Conservation (phyloP, 2,329 filamentous ascomycete species). For the Reticulascus tulasneorum region DNA sequence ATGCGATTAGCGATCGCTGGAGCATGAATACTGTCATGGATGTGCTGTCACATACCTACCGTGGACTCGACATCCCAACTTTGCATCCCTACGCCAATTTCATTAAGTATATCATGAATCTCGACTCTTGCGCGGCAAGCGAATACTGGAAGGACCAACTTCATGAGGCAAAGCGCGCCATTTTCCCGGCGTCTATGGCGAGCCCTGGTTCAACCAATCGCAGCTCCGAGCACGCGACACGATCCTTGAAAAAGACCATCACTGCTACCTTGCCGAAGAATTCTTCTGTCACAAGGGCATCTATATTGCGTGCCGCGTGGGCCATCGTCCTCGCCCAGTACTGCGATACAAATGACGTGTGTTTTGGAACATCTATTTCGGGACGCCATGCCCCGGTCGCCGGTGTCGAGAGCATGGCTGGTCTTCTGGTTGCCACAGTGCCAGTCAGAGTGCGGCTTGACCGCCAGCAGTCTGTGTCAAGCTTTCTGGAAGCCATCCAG, state of each 20-base stretch:
- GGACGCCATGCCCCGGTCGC: conserved; percentile 15
- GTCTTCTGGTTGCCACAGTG: conserved; percentile 16
- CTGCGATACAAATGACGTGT: conserved; percentile 28
- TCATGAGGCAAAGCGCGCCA: conserved; percentile 20
- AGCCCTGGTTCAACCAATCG: conserved; percentile 17
- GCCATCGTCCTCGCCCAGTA: conserved; percentile 32
- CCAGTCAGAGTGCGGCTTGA: conserved; percentile 19
- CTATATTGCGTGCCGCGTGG: conserved; percentile 37
- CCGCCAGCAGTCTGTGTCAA: conserved; percentile 10
- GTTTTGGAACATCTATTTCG: conserved; percentile 35
- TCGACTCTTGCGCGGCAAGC: conserved; percentile 15
- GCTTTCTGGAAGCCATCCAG: conserved; percentile 19
- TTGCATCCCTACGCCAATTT: conserved; percentile 17
- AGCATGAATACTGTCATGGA: not conserved
- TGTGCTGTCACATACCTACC: not conserved
- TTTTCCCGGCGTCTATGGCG: conserved; percentile 22
- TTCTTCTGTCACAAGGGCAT: conserved; percentile 22
- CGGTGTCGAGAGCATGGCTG: conserved; percentile 21
- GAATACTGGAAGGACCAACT: conserved; percentile 23
- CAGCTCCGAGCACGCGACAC: too few relatives aligned
- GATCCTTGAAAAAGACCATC: too few relatives aligned
- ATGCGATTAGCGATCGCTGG: conserved; percentile 7
- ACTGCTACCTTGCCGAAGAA: not conserved
- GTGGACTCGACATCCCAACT: not conserved
- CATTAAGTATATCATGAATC: conserved; percentile 15